These are phyloP conservation scores for Boehmeria nivea DNA, from an alignment of 306 rosid species.

Conservation along the genomic window DNA sequence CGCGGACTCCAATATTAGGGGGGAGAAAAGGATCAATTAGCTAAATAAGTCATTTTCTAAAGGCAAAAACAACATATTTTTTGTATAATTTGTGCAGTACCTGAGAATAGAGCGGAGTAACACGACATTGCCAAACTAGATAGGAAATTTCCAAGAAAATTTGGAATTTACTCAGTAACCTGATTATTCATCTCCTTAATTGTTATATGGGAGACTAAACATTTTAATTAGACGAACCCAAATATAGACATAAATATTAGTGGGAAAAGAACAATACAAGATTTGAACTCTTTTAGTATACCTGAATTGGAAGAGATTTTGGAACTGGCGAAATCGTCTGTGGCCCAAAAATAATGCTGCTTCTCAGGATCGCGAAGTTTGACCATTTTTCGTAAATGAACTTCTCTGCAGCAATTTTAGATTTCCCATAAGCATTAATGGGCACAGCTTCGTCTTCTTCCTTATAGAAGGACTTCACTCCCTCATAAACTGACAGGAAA, in stretches of 20 bases:
- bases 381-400: conserved; percentile 54
- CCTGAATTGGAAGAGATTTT: conserved; percentile 95
- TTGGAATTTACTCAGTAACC: background rate
- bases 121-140: too few species aligned
- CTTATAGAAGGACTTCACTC: conserved; percentile 76
- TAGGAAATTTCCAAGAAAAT: too few species aligned
- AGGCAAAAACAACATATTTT: too few species aligned
- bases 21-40: too few species aligned
- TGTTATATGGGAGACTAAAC: too few species aligned
- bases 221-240: too few species aligned
- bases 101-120: too few species aligned
- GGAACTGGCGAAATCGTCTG: conserved; percentile 79
- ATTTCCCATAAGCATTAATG: conserved; percentile 78
- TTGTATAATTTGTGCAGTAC: too few species aligned
- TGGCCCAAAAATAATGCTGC: conserved; percentile 93
- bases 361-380: conserved; percentile 77
- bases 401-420: conserved; percentile 76
- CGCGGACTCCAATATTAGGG: too few species aligned
- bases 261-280: conserved; percentile 2
- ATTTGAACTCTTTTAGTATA: conserved; percentile 19
- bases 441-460: conserved; percentile 71
- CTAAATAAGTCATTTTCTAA: too few species aligned
- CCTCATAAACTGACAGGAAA: conserved; percentile 72
- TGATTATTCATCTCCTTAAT: too few species aligned
- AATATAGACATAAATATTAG: background rate